Evolutionary conservation across 352 stramenopile genomes (phyloP).

Genomic region (Phytophthora agathidicida): DNA sequence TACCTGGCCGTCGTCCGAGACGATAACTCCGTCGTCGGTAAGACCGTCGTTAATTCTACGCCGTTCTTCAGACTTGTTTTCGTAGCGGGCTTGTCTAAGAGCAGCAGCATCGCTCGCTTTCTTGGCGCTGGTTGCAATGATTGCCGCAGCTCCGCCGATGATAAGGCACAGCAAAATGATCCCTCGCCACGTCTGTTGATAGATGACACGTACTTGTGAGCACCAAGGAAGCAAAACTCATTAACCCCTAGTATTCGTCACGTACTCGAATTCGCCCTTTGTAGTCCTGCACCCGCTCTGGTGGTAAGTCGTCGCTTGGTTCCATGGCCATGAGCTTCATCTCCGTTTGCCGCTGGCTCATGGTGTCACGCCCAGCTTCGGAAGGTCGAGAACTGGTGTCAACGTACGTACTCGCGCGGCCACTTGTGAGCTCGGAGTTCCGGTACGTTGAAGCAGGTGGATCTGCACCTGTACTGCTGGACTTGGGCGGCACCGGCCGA

Average conservation of each 20-base stretch:
- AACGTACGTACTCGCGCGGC: conserved; percentile 21
- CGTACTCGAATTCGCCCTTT: conserved; percentile 66
- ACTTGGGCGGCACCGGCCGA: conserved; percentile 25
- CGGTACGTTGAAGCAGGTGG: conserved; percentile 14
- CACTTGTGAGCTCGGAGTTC: conserved; percentile 32
- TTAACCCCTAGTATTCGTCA: neutral
- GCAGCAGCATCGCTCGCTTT: conserved; percentile 27
- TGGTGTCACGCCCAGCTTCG: conserved; percentile 22
- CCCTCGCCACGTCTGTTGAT: conserved; percentile 50
- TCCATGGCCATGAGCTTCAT: conserved; percentile 70
- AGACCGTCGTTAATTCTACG: conserved; percentile 50
- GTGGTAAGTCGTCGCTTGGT: conserved; percentile 22
- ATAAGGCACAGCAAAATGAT: conserved; percentile 57
- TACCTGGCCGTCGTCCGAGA: conserved; percentile 52
- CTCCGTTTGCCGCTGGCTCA: conserved; percentile 41
- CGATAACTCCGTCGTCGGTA: conserved; percentile 29
- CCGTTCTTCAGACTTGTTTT: conserved; percentile 30
- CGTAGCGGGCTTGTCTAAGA: conserved; percentile 24
- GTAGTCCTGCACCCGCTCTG: conserved; percentile 60
- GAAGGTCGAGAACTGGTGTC: conserved; percentile 14
- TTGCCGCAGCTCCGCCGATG: conserved; percentile 39
- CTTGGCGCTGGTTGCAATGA: conserved; percentile 50
- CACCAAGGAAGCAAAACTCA: neutral
- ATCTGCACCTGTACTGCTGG: neutral
- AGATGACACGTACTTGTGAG: neutral